Conservation (phyloP, 345 rosid species). For the Gossypium australe region DNA sequence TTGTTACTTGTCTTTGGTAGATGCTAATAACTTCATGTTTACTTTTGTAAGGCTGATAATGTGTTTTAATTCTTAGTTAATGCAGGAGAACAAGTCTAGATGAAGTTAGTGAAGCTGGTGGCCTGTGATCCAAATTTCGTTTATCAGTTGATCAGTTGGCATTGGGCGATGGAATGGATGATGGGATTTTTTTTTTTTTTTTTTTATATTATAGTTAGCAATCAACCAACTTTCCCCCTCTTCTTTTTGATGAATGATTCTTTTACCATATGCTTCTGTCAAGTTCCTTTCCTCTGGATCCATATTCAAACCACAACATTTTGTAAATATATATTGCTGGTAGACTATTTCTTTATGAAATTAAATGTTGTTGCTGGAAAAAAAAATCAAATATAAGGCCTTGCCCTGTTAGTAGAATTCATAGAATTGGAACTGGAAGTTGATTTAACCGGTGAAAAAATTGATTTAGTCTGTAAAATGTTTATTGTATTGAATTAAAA, state of each 20-base stretch:
- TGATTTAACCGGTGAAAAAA: neutral
- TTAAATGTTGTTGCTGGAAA: neutral
- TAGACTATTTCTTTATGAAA: neutral
- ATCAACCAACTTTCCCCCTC: neutral
- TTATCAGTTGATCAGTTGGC: conserved; percentile 6
- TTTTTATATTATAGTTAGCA: neutral
- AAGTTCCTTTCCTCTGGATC: neutral
- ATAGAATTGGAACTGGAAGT: neutral
- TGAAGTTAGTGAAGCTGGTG: conserved; percentile 16
- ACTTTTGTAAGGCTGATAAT: neutral
- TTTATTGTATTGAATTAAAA: too few relatives aligned
- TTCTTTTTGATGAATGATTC: neutral
- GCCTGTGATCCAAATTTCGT: conserved; percentile 18
- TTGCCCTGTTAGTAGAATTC: neutral
- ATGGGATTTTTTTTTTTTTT: neutral
- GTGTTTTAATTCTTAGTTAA: neutral
- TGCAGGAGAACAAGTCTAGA: conserved; percentile 31
- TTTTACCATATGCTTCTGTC: neutral
- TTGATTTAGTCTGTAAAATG: too few relatives aligned
- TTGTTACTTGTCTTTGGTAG: neutral
- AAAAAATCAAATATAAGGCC: neutral
- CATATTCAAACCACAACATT: conserved; percentile 9
- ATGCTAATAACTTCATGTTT: neutral
- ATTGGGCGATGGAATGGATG: neutral
- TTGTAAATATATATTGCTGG: conserved; percentile 22